These are phyloP conservation scores for Pulveroboletus ravenelii DNA, from an alignment of 768 basidiomycete species.

Conservation along the genomic window DNA sequence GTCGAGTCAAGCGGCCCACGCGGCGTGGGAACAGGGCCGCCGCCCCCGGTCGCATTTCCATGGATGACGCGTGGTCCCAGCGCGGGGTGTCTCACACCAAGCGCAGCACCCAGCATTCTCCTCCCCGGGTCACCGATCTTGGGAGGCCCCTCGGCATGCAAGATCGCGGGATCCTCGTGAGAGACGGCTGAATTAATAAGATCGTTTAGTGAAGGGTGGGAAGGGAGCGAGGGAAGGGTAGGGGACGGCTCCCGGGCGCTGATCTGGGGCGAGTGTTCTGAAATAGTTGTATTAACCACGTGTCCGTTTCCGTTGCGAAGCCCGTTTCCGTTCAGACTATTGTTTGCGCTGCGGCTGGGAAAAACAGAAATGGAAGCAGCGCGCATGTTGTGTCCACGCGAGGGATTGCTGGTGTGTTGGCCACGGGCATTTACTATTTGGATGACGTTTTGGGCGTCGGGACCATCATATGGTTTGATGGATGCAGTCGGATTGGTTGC, in stretches of 20 bases:
- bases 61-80: constrained; percentile 56
- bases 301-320: constrained; percentile 32
- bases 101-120: constrained; percentile 82
- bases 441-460: constrained; percentile 85
- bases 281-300: constrained; percentile 42
- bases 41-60: constrained; percentile 36
- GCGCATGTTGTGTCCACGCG: constrained; percentile 69
- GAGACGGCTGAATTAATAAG: constrained; percentile 71
- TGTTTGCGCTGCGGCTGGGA: constrained; percentile 46
- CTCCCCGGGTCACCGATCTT: constrained; percentile 86
- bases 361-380: constrained; percentile 63
- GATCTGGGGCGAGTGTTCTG: constrained; percentile 42
- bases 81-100: constrained; percentile 78
- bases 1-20: constrained; percentile 47
- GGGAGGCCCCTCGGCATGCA: constrained; percentile 52
- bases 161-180: constrained; percentile 62
- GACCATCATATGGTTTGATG: constrained; percentile 90
- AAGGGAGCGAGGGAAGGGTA: constrained; percentile 73
- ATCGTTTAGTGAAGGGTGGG: constrained; percentile 80
- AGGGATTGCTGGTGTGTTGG: constrained; percentile 53
- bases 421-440: constrained; percentile 76
- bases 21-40: constrained; percentile 20
- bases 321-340: constrained; percentile 31
- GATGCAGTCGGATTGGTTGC: constrained; percentile 48
- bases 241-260: constrained; percentile 72